phyloP scores from a whole-genome alignment of 371 early-diverging fungal species.

The Entomophthora muscae region DNA sequence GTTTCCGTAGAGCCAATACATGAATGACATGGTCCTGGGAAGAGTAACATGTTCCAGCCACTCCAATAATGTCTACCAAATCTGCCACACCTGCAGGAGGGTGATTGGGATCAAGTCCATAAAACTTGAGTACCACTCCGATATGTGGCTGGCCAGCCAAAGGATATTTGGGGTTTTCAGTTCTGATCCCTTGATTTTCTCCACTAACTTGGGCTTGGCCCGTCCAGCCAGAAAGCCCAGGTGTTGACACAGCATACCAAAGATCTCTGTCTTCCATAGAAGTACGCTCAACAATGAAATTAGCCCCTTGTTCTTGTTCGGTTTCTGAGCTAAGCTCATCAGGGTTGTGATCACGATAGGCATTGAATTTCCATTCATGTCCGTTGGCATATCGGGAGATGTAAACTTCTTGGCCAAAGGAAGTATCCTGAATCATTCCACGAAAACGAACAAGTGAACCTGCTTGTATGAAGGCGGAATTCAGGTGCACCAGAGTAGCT shows the following conservation, averaged over 20 bases:
- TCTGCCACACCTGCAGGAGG: not conserved
- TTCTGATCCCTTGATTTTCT: not conserved
- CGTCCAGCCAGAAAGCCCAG: not conserved
- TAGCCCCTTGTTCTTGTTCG: not conserved
- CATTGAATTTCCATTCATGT: not conserved
- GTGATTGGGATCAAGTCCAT: not conserved
- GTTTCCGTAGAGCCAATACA: not conserved
- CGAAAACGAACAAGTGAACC: conserved; percentile 36
- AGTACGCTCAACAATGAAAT: not conserved
- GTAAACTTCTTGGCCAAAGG: not conserved
- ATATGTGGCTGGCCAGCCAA: not conserved
- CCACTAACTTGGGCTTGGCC: not conserved
- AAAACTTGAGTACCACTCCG: not conserved
- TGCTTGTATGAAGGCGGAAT: not conserved
- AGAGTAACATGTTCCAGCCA: not conserved
- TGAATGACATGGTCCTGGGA: not conserved
- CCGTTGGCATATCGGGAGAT: not conserved
- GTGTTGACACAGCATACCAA: not conserved
- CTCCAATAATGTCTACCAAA: not conserved
- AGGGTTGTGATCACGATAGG: not conserved
- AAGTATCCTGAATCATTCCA: conserved; percentile 44
- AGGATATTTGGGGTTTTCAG: not conserved
- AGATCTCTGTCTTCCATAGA: not conserved
- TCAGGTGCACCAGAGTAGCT: not conserved
- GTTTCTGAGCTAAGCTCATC: not conserved